These are phyloP conservation scores for Plasmodium malariae DNA, from an alignment of 169 alveolate species.

Conservation along the genomic window DNA sequence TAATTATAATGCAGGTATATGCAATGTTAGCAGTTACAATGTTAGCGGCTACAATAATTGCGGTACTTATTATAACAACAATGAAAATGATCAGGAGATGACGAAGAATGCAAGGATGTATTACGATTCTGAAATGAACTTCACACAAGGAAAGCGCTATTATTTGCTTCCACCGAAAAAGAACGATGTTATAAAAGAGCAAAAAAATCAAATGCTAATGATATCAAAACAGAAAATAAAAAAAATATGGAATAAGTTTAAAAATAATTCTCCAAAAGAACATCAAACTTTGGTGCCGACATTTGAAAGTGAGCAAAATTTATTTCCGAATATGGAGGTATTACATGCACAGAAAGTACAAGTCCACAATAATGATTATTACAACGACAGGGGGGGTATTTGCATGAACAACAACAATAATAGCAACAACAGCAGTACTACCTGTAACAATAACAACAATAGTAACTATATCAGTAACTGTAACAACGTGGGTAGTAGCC, in stretches of 20 bases:
- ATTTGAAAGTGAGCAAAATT: slow-evolving; percentile 19
- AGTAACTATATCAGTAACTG: background rate
- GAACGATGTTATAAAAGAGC: slow-evolving; percentile 20
- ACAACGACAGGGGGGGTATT: background rate
- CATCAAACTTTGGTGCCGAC: slow-evolving; percentile 21
- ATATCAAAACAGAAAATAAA: slow-evolving; percentile 64
- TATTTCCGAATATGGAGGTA: slow-evolving; percentile 16
- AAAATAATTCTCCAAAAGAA: slow-evolving; percentile 31
- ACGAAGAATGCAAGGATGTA: background rate
- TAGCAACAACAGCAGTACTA: background rate
- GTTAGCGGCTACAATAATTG: background rate
- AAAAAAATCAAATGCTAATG: slow-evolving; percentile 41
- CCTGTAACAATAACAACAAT: background rate
- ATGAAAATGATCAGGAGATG: background rate
- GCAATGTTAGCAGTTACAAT: too few species aligned
- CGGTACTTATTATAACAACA: background rate
- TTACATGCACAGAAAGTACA: background rate
- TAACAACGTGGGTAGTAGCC: background rate
- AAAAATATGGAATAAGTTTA: slow-evolving; percentile 67
- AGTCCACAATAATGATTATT: background rate
- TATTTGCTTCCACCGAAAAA: slow-evolving; percentile 18
- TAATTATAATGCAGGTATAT: too few species aligned
- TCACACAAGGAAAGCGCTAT: slow-evolving; percentile 32
- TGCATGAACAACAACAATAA: background rate
- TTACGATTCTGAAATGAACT: slow-evolving; percentile 24